A percentile compares a stretch with the other conserved stretches of the same genome.
These are phyloP conservation scores for Calocera viscosa DNA, from an alignment of 768 basidiomycete genomes.

Conservation along the genomic window DNA sequence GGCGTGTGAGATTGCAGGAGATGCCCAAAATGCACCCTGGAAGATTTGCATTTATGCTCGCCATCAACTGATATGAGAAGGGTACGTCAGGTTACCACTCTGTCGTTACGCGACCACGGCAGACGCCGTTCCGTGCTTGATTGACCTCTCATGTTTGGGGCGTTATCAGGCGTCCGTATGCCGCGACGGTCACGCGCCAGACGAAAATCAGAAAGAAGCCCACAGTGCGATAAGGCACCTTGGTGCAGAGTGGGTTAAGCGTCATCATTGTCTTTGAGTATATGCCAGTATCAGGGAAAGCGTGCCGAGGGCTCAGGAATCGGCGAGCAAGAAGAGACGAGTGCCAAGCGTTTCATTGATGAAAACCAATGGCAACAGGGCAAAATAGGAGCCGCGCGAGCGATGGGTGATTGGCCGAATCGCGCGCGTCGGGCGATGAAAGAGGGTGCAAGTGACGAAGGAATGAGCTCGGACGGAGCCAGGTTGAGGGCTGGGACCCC, in stretches of 20 bases:
- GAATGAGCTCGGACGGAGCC: not conserved
- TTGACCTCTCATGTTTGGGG: not conserved
- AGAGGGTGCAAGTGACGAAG: slow-evolving; percentile 9
- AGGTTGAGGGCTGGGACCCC: not conserved
- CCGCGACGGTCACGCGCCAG: slow-evolving; percentile 7
- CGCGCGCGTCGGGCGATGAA: slow-evolving; percentile 6
- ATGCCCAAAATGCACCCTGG: slow-evolving; percentile 6
- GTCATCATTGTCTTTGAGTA: not conserved
- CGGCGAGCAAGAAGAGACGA: not conserved
- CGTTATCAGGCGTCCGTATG: slow-evolving; percentile 3
- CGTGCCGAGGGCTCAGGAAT: not conserved
- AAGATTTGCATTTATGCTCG: not conserved
- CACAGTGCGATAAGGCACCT: not conserved
- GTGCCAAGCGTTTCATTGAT: slow-evolving; percentile 7
- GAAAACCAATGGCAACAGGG: slow-evolving; percentile 6
- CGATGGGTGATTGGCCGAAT: not conserved
- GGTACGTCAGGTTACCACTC: not conserved
- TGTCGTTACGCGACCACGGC: not conserved
- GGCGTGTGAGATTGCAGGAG: not conserved
- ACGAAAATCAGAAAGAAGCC: slow-evolving; percentile 7
- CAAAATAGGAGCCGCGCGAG: not conserved
- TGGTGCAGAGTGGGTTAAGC: not conserved
- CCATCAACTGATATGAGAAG: not conserved
- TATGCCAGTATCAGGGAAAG: not conserved
- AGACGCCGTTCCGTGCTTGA: slow-evolving; percentile 1